Conservation (phyloP, 2,329 filamentous ascomycete species). For the Lecanosticta acicola region DNA sequence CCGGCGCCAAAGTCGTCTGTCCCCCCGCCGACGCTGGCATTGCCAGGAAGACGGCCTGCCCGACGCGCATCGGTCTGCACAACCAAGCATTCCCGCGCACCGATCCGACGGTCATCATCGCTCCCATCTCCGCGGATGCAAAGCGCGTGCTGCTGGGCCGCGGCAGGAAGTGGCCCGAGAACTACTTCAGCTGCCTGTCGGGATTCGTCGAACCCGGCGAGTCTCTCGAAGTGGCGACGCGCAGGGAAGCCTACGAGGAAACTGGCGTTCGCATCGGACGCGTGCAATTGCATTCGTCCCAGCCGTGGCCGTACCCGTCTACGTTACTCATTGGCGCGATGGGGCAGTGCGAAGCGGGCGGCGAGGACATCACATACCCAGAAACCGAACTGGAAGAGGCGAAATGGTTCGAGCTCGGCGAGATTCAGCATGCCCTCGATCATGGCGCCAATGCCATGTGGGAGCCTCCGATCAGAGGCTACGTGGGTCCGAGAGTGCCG, state of each 20-base stretch:
- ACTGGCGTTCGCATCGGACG: conserved; percentile 69
- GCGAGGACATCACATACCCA: conserved; percentile 22
- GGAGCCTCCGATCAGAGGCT: conserved; percentile 20
- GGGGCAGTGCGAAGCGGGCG: conserved; percentile 18
- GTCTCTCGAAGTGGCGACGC: conserved; percentile 76
- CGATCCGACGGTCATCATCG: conserved; percentile 21
- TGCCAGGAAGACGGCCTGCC: conserved; percentile 13
- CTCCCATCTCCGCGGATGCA: conserved; percentile 19
- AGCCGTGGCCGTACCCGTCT: conserved; percentile 82
- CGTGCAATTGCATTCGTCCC: conserved; percentile 75
- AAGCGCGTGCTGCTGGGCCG: conserved; percentile 19
- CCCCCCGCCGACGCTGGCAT: conserved; percentile 19
- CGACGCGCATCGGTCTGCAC: conserved; percentile 20
- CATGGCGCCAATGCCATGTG: conserved; percentile 23
- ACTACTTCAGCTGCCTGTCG: conserved; percentile 20
- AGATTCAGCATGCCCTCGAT: conserved; percentile 20
- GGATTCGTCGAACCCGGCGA: conserved; percentile 83
- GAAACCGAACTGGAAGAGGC: conserved; percentile 22
- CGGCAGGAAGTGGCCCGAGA: conserved; percentile 21
- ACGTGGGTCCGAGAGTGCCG: conserved; percentile 20
- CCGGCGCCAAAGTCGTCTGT: conserved; percentile 21
- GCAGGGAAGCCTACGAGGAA: conserved; percentile 82
- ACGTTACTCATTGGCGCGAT: conserved; percentile 68
- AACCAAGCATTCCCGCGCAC: conserved; percentile 22
- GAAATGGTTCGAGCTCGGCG: conserved; percentile 21